Conservation (phyloP, 2,329 filamentous ascomycete species). For the Epichloe elymi region DNA sequence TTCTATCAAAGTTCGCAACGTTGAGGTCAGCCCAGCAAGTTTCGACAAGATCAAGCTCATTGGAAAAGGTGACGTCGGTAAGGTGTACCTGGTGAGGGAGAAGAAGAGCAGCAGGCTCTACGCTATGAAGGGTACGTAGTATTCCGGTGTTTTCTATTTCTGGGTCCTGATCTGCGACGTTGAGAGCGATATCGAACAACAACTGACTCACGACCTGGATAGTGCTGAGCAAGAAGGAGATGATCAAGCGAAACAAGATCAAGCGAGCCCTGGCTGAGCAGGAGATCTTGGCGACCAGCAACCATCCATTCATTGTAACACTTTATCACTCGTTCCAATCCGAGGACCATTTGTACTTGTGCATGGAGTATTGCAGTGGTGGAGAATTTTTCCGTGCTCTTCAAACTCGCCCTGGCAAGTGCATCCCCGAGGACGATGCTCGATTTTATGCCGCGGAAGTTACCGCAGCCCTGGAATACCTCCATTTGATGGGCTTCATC, state of each 20-base stretch:
- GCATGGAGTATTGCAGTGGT: constrained; percentile 99
- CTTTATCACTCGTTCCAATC: constrained; percentile 99
- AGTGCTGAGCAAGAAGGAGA: constrained; percentile 99
- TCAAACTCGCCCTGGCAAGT: constrained; percentile 93
- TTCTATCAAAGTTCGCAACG: constrained; percentile 95
- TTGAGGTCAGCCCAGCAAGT: constrained; percentile 87
- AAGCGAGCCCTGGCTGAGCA: constrained; percentile 95
- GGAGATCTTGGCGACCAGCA: constrained; percentile 95
- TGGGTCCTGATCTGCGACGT: not conserved
- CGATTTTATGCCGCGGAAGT: constrained; percentile 97
- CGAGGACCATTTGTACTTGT: constrained; percentile 96
- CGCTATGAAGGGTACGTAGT: constrained; percentile 89
- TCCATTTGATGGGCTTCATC: constrained; percentile 98
- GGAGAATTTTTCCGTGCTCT: constrained; percentile 96
- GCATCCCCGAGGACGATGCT: constrained; percentile 90
- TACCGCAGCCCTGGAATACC: constrained; percentile 87
- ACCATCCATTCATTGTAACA: constrained; percentile 97
- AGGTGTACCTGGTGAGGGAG: constrained; percentile 93
- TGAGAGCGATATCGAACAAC: not conserved
- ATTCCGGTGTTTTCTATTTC: too few species aligned
- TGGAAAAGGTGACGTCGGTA: constrained; percentile 95
- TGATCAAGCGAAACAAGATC: constrained; percentile 99
- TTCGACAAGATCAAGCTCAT: constrained; percentile 99
- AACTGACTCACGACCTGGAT: constrained; percentile 3
- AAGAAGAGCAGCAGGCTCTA: constrained; percentile 95